phyloP scores from a whole-genome alignment of 2,329 filamentous ascomycete genomes.

The Metarhizium album region DNA sequence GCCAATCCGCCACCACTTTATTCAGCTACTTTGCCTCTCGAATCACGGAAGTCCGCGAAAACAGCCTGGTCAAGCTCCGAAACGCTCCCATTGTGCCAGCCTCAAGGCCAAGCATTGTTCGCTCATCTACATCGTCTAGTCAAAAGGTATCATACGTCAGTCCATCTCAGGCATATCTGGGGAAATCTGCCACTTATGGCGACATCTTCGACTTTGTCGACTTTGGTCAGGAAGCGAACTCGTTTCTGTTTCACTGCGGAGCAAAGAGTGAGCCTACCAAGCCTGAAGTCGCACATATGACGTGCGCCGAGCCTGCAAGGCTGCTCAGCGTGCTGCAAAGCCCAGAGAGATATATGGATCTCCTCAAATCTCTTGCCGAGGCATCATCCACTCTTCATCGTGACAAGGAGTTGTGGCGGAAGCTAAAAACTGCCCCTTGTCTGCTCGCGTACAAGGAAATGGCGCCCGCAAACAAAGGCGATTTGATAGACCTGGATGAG shows the following conservation, averaged over 20 bases:
- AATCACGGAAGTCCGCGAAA: slow-evolving; percentile 58
- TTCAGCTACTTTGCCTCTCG: slow-evolving; percentile 80
- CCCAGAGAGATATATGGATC: slow-evolving; percentile 74
- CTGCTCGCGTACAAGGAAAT: slow-evolving; percentile 77
- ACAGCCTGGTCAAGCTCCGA: slow-evolving; percentile 48
- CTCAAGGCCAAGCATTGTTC: slow-evolving; percentile 17
- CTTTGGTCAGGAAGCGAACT: slow-evolving; percentile 78
- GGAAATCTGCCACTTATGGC: slow-evolving; percentile 57
- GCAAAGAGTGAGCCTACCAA: slow-evolving; percentile 88
- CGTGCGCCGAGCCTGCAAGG: slow-evolving; percentile 74
- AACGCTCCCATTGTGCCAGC: slow-evolving; percentile 65
- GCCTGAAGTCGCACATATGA: slow-evolving; percentile 68
- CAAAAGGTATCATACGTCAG: slow-evolving; percentile 33
- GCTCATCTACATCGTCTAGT: slow-evolving; percentile 29
- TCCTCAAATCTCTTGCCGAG: slow-evolving; percentile 73
- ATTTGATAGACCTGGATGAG: slow-evolving; percentile 42
- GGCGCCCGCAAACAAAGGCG: slow-evolving; percentile 31
- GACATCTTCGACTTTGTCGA: slow-evolving; percentile 97
- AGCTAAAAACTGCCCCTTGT: slow-evolving; percentile 66
- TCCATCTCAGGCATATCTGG: slow-evolving; percentile 72
- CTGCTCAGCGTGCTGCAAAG: slow-evolving; percentile 71
- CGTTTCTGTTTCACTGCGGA: slow-evolving; percentile 79
- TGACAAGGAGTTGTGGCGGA: slow-evolving; percentile 66
- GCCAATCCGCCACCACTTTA: slow-evolving; percentile 54
- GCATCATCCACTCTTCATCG: slow-evolving; percentile 58